These are phyloP conservation scores for Cicer arietinum DNA, from an alignment of 306 rosid genomes.

Conservation along the genomic window DNA sequence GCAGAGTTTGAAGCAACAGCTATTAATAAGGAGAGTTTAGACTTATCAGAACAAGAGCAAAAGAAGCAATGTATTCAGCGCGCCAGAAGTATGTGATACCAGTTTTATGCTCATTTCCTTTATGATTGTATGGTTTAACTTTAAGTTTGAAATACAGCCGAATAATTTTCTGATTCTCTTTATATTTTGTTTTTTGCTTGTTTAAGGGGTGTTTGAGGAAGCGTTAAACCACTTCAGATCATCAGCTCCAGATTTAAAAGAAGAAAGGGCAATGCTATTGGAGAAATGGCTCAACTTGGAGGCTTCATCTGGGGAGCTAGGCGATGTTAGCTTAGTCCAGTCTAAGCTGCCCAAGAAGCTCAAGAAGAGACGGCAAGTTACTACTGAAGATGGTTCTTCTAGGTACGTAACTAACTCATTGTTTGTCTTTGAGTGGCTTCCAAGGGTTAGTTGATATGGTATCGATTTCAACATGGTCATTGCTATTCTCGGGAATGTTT, in stretches of 20 bases:
- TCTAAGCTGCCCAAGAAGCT: constrained; percentile 89
- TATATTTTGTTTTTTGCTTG: too few species aligned
- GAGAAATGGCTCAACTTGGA: constrained; percentile 89
- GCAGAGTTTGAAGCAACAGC: constrained; percentile 89
- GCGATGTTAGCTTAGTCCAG: constrained; percentile 76
- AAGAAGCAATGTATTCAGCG: constrained; percentile 65
- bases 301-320: constrained; percentile 64
- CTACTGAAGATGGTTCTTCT: constrained; percentile 78
- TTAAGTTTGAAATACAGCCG: too few species aligned
- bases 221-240: constrained; percentile 73
- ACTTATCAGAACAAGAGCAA: constrained; percentile 50
- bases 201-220: constrained; percentile 78
- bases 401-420: constrained; percentile 59
- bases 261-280: constrained; percentile 82
- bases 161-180: too few species aligned
- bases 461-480: neutral
- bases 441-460: constrained; percentile 2
- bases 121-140: too few species aligned
- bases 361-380: constrained; percentile 78
- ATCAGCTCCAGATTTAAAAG: constrained; percentile 79
- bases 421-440: neutral
- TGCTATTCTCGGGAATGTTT: neutral
- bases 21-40: constrained; percentile 45
- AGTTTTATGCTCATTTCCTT: neutral
- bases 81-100: constrained; percentile 71